Evolutionary conservation across 2,329 filamentous ascomycete genomes (phyloP).

Genomic region (Fusarium sp.): DNA sequence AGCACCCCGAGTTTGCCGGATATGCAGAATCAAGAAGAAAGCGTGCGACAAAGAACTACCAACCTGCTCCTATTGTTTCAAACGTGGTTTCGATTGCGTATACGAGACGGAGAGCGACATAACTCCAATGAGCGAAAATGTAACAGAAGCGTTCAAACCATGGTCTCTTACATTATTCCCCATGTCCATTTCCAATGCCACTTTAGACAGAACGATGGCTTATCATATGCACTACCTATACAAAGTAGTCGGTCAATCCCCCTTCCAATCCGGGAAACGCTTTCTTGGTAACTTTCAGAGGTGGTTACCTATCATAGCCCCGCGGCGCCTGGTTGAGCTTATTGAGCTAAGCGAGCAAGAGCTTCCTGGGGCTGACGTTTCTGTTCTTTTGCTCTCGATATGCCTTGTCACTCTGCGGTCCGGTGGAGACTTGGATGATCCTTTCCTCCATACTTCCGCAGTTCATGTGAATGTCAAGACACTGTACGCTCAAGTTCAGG

Average conservation of each 20-base stretch:
- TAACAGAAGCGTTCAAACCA: fast-evolving
- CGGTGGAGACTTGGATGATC: not conserved
- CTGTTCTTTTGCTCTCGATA: not conserved
- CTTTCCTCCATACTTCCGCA: fast-evolving
- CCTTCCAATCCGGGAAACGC: fast-evolving
- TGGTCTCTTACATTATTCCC: not conserved
- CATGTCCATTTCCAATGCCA: not conserved
- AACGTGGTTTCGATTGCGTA: fast-evolving
- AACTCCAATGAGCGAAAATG: fast-evolving
- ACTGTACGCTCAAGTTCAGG: not conserved
- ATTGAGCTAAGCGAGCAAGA: not conserved
- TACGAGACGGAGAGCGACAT: not conserved
- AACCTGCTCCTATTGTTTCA: not conserved
- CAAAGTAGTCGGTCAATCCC: not conserved
- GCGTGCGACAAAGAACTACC: not conserved
- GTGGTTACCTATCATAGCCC: not conserved
- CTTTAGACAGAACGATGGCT: not conserved
- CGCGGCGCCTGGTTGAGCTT: not conserved
- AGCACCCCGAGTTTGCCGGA: not conserved
- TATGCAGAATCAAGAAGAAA: not conserved
- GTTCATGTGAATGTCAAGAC: not conserved
- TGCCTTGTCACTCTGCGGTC: not conserved
- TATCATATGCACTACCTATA: not conserved
- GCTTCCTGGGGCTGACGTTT: not conserved
- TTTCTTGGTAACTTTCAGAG: not conserved